phyloP scores from a whole-genome alignment of 2,329 filamentous ascomycete species.

The Aspergillus jensenii region DNA sequence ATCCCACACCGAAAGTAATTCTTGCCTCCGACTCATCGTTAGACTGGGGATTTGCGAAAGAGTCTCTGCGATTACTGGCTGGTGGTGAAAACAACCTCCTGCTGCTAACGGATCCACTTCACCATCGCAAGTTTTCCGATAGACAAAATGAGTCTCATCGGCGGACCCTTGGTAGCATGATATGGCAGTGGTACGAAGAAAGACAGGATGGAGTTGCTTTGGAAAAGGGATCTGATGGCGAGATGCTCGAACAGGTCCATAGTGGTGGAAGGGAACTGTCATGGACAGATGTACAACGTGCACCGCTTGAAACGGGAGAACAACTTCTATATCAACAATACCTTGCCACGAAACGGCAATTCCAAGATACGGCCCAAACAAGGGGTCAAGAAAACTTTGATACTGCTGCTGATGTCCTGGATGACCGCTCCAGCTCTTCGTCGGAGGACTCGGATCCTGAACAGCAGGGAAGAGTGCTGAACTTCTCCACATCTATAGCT shows the following conservation, averaged over 20 bases:
- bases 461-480: constrained; percentile 87
- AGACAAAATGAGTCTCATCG: constrained; percentile 34
- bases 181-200: constrained; percentile 81
- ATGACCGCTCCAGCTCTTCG: constrained; percentile 81
- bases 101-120: constrained; percentile 73
- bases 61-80: constrained; percentile 72
- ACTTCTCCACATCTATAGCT: constrained; percentile 79
- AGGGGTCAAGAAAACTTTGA: constrained; percentile 69
- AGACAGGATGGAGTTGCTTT: constrained; percentile 62
- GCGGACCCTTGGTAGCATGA: constrained; percentile 66
- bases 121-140: constrained; percentile 24
- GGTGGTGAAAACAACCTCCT: constrained; percentile 78
- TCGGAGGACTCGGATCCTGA: constrained; percentile 88
- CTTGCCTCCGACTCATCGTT: constrained; percentile 86
- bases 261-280: constrained; percentile 63
- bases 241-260: constrained; percentile 66
- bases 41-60: constrained; percentile 92
- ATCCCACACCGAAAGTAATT: constrained; percentile 66
- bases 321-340: constrained; percentile 85
- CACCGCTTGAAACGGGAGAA: constrained; percentile 72
- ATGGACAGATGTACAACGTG: constrained; percentile 60
- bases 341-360: constrained; percentile 80
- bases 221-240: constrained; percentile 55
- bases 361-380: constrained; percentile 76
- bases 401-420: constrained; percentile 68